Conservation (phyloP, 2,329 filamentous ascomycete genomes). For the Ophidiomyces ophidiicola region DNA sequence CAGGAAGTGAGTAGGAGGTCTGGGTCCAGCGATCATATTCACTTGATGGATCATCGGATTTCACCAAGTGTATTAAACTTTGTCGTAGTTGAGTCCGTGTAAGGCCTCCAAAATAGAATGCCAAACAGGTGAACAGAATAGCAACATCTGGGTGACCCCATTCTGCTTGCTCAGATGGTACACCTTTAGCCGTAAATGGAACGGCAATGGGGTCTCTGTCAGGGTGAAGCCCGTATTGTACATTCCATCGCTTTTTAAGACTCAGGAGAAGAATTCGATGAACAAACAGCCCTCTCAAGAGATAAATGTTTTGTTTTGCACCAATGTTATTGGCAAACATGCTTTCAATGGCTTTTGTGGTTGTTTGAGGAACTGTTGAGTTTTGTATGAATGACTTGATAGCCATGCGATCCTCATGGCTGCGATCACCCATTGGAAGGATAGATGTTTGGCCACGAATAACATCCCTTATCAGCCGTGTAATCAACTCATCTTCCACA, state of each 20-base stretch:
- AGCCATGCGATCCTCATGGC: not conserved
- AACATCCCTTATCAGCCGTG: conserved; percentile 33
- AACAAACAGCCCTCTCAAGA: conserved; percentile 41
- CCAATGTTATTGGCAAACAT: conserved; percentile 11
- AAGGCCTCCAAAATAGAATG: conserved; percentile 48
- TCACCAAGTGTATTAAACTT: conserved; percentile 38
- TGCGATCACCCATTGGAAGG: conserved; percentile 17
- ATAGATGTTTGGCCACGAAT: conserved; percentile 23
- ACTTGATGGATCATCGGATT: conserved; percentile 40
- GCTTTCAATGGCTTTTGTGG: conserved; percentile 1
- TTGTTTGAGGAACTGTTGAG: not conserved
- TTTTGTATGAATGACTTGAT: conserved; percentile 12
- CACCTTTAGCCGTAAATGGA: conserved; percentile 50
- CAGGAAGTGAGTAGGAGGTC: conserved; percentile 25
- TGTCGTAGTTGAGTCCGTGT: conserved; percentile 38
- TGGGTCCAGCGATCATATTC: conserved; percentile 36
- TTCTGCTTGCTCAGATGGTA: conserved; percentile 43
- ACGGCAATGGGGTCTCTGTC: conserved; percentile 41
- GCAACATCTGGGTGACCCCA: conserved; percentile 52
- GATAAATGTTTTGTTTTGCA: conserved; percentile 8
- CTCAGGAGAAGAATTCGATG: conserved; percentile 43
- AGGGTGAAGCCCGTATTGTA: conserved; percentile 49
- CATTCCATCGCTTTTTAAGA: conserved; percentile 51
- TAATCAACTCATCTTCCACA: conserved; percentile 36
- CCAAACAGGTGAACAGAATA: conserved; percentile 44